A percentile compares a stretch with the other conserved stretches of the same genome.
These are phyloP conservation scores for Melanomma pulvis-pyrius DNA, from an alignment of 495 filamentous ascomycete genomes.

Conservation along the genomic window DNA sequence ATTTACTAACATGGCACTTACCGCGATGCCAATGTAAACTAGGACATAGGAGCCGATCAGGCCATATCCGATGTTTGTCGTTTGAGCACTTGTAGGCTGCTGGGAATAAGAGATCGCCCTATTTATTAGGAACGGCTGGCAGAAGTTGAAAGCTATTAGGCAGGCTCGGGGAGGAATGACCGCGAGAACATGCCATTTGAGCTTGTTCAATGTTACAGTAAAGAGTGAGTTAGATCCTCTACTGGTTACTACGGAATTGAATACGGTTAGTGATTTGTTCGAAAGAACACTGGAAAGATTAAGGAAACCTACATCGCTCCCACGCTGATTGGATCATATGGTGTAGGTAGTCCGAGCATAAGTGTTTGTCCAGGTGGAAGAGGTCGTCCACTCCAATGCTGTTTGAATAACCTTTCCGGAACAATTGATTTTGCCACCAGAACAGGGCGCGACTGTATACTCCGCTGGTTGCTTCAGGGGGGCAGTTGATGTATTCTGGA, in stretches of 20 bases:
- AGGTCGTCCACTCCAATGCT: constrained; percentile 30
- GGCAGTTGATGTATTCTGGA: constrained; percentile 48
- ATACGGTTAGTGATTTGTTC: constrained; percentile 5
- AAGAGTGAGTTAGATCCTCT: constrained; percentile 52
- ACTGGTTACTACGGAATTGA: constrained; percentile 21
- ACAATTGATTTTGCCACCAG: constrained; percentile 62
- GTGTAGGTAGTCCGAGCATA: constrained; percentile 31
- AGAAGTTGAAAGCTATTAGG: constrained; percentile 62
- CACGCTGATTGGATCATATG: constrained; percentile 18
- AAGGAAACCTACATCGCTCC: constrained; percentile 18
- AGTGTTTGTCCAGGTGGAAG: constrained; percentile 30
- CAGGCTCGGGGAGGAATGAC: constrained; percentile 55
- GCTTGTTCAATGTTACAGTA: constrained; percentile 49
- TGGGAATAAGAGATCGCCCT: constrained; percentile 54
- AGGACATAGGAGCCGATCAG: constrained; percentile 66
- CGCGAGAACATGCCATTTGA: constrained; percentile 49
- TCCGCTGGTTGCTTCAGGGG: constrained; percentile 63
- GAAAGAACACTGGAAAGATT: background rate
- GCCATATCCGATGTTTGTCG: constrained; percentile 58
- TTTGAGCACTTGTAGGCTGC: constrained; percentile 45
- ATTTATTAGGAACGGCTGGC: constrained; percentile 66
- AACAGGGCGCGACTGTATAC: constrained; percentile 58
- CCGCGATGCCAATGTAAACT: constrained; percentile 64
- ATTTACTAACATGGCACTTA: constrained; percentile 35
- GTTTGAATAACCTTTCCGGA: constrained; percentile 42